Percentiles rank a stretch among this genome's conserved stretches.
Evolutionary conservation across 345 rosid species (phyloP).

Genomic region (Abelmoschus esculentus): DNA sequence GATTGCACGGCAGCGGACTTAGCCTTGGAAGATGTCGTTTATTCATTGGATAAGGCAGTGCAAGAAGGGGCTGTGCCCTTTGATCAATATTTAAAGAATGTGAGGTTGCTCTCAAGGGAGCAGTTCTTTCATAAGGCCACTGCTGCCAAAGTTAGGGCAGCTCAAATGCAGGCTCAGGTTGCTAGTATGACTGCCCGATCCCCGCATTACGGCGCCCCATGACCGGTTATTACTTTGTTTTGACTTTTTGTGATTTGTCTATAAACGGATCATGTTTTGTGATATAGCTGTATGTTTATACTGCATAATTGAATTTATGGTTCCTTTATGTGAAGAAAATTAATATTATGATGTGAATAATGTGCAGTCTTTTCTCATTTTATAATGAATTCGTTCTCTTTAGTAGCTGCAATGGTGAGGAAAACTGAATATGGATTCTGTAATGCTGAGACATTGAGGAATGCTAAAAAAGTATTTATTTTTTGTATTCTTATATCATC

Average conservation of each 20-base stretch:
- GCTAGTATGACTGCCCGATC: slow-evolving; percentile 71
- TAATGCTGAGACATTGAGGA: neutral
- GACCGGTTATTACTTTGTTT: neutral
- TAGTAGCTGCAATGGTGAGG: neutral
- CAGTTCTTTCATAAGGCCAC: slow-evolving; percentile 87
- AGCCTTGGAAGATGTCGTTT: slow-evolving; percentile 82
- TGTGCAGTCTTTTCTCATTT: neutral
- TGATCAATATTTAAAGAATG: slow-evolving; percentile 81
- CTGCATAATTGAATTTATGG: slow-evolving; percentile 1
- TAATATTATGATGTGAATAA: slow-evolving; percentile 8
- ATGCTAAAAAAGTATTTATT: neutral
- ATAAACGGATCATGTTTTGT: neutral
- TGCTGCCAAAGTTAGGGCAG: slow-evolving; percentile 60
- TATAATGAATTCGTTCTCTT: neutral
- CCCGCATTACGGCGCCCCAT: slow-evolving; percentile 22
- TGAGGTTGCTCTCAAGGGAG: slow-evolving; percentile 81
- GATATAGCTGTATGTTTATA: neutral
- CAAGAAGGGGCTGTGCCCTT: slow-evolving; percentile 59
- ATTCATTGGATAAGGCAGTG: slow-evolving; percentile 64
- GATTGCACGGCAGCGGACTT: slow-evolving; percentile 68
- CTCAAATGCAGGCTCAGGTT: slow-evolving; percentile 91
- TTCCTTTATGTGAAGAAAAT: neutral
- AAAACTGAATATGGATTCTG: neutral
- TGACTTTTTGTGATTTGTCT: neutral
- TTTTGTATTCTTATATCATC: neutral